A percentile compares a stretch with the other conserved stretches of the same genome.
Conservation (phyloP, 805 yeast genomes). For the Cyberlindnera meyerae region DNA sequence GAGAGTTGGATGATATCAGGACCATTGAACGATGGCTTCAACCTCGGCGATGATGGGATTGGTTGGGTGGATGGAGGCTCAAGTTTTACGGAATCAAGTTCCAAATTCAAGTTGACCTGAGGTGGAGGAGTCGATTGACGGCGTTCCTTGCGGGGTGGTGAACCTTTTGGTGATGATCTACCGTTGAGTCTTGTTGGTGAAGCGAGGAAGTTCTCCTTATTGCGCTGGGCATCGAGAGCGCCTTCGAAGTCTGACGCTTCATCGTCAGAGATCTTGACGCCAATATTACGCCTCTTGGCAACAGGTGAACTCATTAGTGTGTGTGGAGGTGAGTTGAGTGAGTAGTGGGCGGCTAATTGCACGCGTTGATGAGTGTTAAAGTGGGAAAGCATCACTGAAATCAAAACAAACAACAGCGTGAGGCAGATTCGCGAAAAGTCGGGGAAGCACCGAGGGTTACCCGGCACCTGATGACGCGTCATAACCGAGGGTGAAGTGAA, state of each 20-base stretch:
- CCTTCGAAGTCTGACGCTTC: slow-evolving; percentile 12
- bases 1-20: slow-evolving; percentile 37
- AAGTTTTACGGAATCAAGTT: slow-evolving; percentile 12
- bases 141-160: slow-evolving; percentile 22
- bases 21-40: slow-evolving; percentile 32
- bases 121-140: slow-evolving; percentile 21
- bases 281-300: slow-evolving; percentile 21
- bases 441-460: slow-evolving; percentile 4
- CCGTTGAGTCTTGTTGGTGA: slow-evolving; percentile 23
- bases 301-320: slow-evolving; percentile 17
- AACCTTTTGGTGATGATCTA: slow-evolving; percentile 5
- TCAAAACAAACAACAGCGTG: slow-evolving; percentile 20
- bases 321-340: too few species aligned
- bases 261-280: slow-evolving; percentile 14
- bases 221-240: slow-evolving; percentile 10
- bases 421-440: neutral
- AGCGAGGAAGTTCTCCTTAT: slow-evolving; percentile 23
- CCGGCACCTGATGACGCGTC: slow-evolving; percentile 3
- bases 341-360: neutral
- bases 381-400: slow-evolving; percentile 8
- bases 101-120: slow-evolving; percentile 17
- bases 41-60: slow-evolving; percentile 29
- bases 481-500: too few species aligned
- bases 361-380: too few species aligned
- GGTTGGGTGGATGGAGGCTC: slow-evolving; percentile 18